Percentiles rank a stretch among this genome's conserved stretches.
These are phyloP conservation scores for Diversispora epigaea DNA, from an alignment of 192 early-diverging fungal genomes.

Conservation along the genomic window DNA sequence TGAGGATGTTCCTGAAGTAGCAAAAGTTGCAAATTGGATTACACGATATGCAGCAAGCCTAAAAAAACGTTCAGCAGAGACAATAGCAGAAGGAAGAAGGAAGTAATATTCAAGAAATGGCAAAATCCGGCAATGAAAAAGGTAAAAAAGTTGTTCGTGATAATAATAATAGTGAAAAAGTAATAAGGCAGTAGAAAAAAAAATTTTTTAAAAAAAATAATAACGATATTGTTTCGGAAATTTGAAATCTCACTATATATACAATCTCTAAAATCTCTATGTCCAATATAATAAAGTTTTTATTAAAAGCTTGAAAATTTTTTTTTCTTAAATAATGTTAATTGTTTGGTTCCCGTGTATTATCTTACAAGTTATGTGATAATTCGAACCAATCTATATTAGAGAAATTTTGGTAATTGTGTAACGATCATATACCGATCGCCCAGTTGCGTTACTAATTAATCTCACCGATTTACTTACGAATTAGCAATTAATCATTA, in stretches of 20 bases:
- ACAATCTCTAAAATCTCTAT: background rate
- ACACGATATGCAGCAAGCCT: conserved; percentile 2
- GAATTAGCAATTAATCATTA: too few species aligned
- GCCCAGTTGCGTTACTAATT: too few species aligned
- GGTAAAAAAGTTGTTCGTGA: background rate
- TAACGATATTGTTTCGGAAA: background rate
- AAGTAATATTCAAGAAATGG: background rate
- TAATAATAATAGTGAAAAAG: background rate
- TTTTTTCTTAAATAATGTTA: conserved; percentile 4
- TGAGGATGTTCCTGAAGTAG: background rate
- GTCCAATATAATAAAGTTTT: too few species aligned
- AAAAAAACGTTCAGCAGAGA: background rate
- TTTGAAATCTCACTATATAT: conserved; percentile 2
- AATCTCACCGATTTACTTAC: too few species aligned
- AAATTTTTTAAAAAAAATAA: too few species aligned
- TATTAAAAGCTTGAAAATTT: background rate
- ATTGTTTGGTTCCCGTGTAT: conserved; percentile 2
- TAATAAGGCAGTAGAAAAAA: background rate
- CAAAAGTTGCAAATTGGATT: conserved; percentile 3
- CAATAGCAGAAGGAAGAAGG: background rate
- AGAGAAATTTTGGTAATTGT: background rate
- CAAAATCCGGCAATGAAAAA: background rate
- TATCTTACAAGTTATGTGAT: background rate
- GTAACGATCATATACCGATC: too few species aligned
- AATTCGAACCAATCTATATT: background rate